phyloP scores from a whole-genome alignment of 2,329 filamentous ascomycete species.

The Neofusicoccum parvum region DNA sequence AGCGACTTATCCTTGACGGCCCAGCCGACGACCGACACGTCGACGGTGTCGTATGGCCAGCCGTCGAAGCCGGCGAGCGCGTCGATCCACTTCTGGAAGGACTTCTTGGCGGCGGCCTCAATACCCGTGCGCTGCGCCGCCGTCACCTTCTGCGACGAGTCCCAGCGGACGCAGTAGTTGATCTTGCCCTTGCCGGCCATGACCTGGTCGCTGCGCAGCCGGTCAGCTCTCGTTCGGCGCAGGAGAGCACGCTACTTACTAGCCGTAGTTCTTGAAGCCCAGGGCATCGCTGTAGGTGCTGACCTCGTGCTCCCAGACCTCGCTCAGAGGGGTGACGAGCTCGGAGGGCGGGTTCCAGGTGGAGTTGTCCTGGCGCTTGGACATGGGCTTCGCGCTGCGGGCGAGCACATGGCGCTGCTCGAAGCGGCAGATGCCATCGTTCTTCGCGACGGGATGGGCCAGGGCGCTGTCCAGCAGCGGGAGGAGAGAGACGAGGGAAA shows the following conservation, averaged over 20 bases:
- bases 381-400: slow-evolving; percentile 25
- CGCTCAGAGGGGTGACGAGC: slow-evolving; percentile 29
- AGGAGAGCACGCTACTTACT: background rate
- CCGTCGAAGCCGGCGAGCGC: slow-evolving; percentile 48
- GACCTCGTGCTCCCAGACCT: slow-evolving; percentile 33
- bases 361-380: slow-evolving; percentile 24
- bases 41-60: slow-evolving; percentile 46
- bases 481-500: slow-evolving; percentile 27
- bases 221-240: background rate
- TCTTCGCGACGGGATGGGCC: slow-evolving; percentile 26
- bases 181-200: slow-evolving; percentile 37
- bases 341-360: slow-evolving; percentile 32
- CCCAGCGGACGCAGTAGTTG: slow-evolving; percentile 51
- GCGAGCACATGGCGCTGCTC: slow-evolving; percentile 27
- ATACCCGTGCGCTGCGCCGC: slow-evolving; percentile 44
- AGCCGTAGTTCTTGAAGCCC: slow-evolving; percentile 36
- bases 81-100: slow-evolving; percentile 47
- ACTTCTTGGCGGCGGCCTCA: slow-evolving; percentile 37
- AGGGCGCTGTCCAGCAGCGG: slow-evolving; percentile 25
- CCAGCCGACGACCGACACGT: slow-evolving; percentile 48
- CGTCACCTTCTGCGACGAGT: slow-evolving; percentile 41
- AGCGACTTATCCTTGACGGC: slow-evolving; percentile 44
- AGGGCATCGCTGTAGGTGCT: slow-evolving; percentile 29
- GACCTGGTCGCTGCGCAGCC: background rate
- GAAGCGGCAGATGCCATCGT: slow-evolving; percentile 23